Conservation (phyloP, 257 asterid species). For the Ilex asprella region DNA sequence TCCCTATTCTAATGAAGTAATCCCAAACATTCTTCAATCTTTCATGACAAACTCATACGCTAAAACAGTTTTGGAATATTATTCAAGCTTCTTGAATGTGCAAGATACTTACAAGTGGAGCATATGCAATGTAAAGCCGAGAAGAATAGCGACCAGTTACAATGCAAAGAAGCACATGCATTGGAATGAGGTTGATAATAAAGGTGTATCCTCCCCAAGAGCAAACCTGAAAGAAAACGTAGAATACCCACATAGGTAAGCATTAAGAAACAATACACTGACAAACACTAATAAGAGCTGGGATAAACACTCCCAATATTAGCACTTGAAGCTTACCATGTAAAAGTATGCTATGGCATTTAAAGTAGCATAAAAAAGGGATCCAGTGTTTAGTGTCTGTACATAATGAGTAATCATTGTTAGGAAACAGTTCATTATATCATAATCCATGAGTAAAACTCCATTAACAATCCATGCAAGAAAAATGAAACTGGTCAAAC, state of each 20-base stretch:
- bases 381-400: conserved; percentile 98
- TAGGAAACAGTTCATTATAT: too few relatives aligned
- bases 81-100: background rate
- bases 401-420: conserved; percentile 5
- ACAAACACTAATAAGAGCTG: too few relatives aligned
- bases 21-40: too few relatives aligned
- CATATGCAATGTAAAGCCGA: conserved; percentile 94
- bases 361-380: conserved; percentile 90
- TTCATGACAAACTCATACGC: too few relatives aligned
- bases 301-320: background rate
- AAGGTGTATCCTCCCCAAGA: conserved; percentile 99
- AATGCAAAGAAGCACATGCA: conserved; percentile 96
- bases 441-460: too few relatives aligned
- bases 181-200: conserved; percentile 95
- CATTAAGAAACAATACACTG: background rate
- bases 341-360: conserved; percentile 91
- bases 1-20: too few relatives aligned
- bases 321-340: conserved; percentile 46
- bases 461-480: too few relatives aligned
- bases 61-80: too few relatives aligned
- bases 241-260: background rate
- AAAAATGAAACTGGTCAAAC: too few relatives aligned
- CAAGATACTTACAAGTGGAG: conserved; percentile 79
- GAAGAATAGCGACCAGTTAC: conserved; percentile 95
- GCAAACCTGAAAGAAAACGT: conserved; percentile 62